Evolutionary conservation across 2,329 filamentous ascomycete genomes (phyloP), one percentile per base, ranked within the genome.

Genomic region (Scorias spongiosa): DNA sequence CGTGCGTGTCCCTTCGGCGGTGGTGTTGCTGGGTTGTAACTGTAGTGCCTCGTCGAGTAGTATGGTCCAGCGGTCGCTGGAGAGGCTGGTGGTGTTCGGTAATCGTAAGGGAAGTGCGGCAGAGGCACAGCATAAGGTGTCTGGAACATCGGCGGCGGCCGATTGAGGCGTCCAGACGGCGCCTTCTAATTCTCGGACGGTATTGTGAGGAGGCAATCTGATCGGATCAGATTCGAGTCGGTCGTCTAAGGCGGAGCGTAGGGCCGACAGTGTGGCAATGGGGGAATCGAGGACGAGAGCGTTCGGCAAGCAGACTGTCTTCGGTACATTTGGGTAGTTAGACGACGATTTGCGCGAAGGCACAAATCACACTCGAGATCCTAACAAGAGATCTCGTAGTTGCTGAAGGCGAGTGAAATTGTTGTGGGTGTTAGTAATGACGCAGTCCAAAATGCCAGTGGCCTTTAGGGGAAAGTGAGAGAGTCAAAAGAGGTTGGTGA

Each of bases 31-130:
- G 32, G 32, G 38, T 64, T 66, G 49, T 70, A 63, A 46, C 63
- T 63, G 49, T 66, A 66, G 54, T 72, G 70, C 49, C 67, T 63
- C 28, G 71, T 69, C 8, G 73, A 71, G 58, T 72, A 70, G 64
- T 76, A 77, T 60, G 42, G 54, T 55, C 55, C 56, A 29, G 59
- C 58, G 5, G 64, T 67, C 15, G 73, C 71, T 44, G 72, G 74
- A 44, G 71, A 66, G 17, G 51, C 49, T 26, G 69, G 67, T 42
- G 69, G 64, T 32, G 65, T 65, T 45, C 63, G 63, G 55, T 70
- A 71, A 49, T 69, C 63, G 61, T 67, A 69, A 45, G 60, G 54
- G 61, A 68, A 72, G 58, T 65, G 65, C 43, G 64, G 65, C 39
- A 67, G 65, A 55, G 67, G 67, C 57, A 59, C 49, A 30, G 57